These are phyloP conservation scores for Rhodosporidiobolus sp. DNA, from an alignment of 768 basidiomycete genomes.

Conservation along the genomic window DNA sequence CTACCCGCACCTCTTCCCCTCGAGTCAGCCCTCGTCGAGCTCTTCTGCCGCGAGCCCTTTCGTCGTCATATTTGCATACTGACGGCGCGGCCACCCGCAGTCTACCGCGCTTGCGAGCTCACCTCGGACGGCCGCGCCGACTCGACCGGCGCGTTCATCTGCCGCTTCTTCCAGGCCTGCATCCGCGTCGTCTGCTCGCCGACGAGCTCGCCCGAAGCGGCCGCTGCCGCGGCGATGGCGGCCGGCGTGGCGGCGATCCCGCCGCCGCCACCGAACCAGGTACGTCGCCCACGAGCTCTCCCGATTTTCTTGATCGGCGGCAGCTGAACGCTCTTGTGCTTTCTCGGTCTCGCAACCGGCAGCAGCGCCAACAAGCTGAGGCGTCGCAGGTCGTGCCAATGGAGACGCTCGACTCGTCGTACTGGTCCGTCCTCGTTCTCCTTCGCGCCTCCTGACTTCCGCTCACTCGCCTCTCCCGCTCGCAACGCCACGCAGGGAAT, in stretches of 20 bases:
- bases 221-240: background rate
- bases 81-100: too few species aligned
- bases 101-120: slow-evolving; percentile 11
- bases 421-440: slow-evolving; percentile 5
- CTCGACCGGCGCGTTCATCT: slow-evolving; percentile 19
- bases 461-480: background rate
- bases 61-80: too few species aligned
- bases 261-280: background rate
- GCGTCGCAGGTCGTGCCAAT: background rate
- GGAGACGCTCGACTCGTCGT: slow-evolving; percentile 4
- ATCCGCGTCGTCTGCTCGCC: slow-evolving; percentile 16
- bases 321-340: background rate
- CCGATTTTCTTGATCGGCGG: background rate
- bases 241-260: background rate
- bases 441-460: background rate
- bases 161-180: slow-evolving; percentile 22
- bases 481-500: slow-evolving; percentile 6
- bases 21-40: too few species aligned
- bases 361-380: background rate
- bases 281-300: background rate
- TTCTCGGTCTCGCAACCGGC: too few species aligned
- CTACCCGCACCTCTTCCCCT: too few species aligned
- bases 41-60: too few species aligned
- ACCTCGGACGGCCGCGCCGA: background rate
- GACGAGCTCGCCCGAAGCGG: background rate